Base-by-base conservation (phyloP, 805 yeast species). In the Starmerella cellae region DNA sequence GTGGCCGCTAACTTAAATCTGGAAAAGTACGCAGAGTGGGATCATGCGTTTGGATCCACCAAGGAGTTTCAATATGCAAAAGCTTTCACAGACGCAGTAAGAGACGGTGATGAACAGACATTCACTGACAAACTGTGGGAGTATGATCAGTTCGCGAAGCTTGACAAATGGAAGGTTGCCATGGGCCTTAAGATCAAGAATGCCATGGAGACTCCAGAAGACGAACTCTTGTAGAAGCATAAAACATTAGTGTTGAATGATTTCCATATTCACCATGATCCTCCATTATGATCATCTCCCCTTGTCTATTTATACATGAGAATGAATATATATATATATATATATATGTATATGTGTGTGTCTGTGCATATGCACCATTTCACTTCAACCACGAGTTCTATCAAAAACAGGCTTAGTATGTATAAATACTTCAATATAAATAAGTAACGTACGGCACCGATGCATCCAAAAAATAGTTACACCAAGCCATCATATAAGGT, bases 131-230 rank as follows among this genome's bases (percentile, higher is more conserved):
- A 75, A 50, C 77, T 87, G 18, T 81, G 70, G 57, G 91, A 82
- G 50, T 91, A 65, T 55, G 97, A 91, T 60, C 93, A 82, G 60
- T 85, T 81, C 60, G 68, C 77, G 50, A 84, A 84, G 60, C 73
- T 91, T 43, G 98, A 91, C 59, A 82, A 80, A 56, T 80, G 94
- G 79, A 84, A 82, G 66, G 82, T 95, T 11, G 75, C 81, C 23
- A 66, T 91, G 39, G 70, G 91, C 51, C 70, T 88, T 53, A 80
- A 79, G 62, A 77, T 91, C 55, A 91, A 91, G 65, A 78, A 72
- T 50, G 63, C 71, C 3, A 77, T 83, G 37, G 73, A 75, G 29
- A 77, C 73, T 41, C 79, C 76, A 38, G 94, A 80, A 44, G 91
- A 80, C 39, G 87, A 82, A 55, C 44, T 52, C 10, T 43, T 52